A percentile compares a stretch with the other conserved stretches of the same genome.
phyloP scores from a whole-genome alignment of 2,329 filamentous ascomycete species.

The Talaromyces sp. region DNA sequence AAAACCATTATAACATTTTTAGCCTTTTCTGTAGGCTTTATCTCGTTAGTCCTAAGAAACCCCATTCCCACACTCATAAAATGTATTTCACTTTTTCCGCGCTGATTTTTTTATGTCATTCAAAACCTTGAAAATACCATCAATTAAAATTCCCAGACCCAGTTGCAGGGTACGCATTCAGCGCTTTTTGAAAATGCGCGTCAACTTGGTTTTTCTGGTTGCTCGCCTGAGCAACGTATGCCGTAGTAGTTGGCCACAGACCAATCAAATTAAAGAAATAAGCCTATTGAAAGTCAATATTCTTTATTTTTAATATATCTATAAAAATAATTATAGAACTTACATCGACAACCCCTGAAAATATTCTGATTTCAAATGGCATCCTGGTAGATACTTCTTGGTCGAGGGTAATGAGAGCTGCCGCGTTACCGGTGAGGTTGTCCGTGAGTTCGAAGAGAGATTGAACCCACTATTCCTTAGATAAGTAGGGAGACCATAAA shows the following conservation, averaged over 20 bases:
- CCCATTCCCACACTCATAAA: background rate
- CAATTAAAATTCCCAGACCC: background rate
- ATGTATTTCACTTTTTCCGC: too few species aligned
- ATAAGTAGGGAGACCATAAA: background rate
- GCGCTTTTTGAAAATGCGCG: slow-evolving; percentile 12
- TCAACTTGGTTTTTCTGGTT: slow-evolving; percentile 16
- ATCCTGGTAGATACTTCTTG: background rate
- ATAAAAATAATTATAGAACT: background rate
- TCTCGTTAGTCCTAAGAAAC: background rate
- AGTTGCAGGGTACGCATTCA: slow-evolving; percentile 11
- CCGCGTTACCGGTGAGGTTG: slow-evolving; percentile 11
- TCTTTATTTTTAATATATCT: background rate
- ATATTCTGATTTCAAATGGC: slow-evolving; percentile 8
- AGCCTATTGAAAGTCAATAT: slow-evolving; percentile 1
- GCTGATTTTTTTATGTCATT: background rate
- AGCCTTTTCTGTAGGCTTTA: background rate
- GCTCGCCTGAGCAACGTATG: slow-evolving; percentile 13
- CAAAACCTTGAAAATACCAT: background rate
- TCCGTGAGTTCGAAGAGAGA: slow-evolving; percentile 14
- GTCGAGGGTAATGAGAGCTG: background rate
- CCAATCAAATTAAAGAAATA: slow-evolving; percentile 15
- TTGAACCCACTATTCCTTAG: slow-evolving; percentile 8
- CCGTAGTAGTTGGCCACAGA: slow-evolving; percentile 12
- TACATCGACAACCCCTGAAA: slow-evolving; percentile 10
- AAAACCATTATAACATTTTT: background rate